Evolutionary conservation across 208 protist genomes (phyloP).

Genomic region (Angomonas desouzai): DNA sequence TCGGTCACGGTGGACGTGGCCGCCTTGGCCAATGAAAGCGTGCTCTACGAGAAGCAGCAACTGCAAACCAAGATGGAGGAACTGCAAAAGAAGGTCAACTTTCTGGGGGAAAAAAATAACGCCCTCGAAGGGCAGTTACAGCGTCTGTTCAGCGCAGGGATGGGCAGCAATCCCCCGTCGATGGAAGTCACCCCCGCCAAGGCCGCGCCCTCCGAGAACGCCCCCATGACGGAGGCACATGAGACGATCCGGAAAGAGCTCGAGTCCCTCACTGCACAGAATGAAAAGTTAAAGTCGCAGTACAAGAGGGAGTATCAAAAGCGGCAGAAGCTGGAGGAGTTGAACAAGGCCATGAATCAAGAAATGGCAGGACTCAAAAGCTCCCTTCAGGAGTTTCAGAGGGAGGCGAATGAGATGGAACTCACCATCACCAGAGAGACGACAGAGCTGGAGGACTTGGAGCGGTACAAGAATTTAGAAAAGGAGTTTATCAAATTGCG

Average conservation of each 20-base stretch:
- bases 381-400: slow-evolving; percentile 34
- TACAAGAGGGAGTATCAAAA: slow-evolving; percentile 3
- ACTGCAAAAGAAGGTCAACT: slow-evolving; percentile 24
- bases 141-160: slow-evolving; percentile 23
- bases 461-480: slow-evolving; percentile 32
- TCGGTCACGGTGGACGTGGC: neutral
- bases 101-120: slow-evolving; percentile 45
- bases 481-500: slow-evolving; percentile 44
- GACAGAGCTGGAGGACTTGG: slow-evolving; percentile 29
- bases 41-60: slow-evolving; percentile 28
- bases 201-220: neutral
- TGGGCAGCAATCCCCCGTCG: neutral
- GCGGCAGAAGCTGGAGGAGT: slow-evolving; percentile 23
- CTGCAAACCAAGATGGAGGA: slow-evolving; percentile 17
- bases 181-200: neutral
- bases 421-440: slow-evolving; percentile 38
- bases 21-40: neutral
- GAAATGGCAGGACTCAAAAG: slow-evolving; percentile 43
- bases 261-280: slow-evolving; percentile 9
- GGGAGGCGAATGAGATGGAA: slow-evolving; percentile 64
- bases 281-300: slow-evolving; percentile 11
- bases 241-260: slow-evolving; percentile 38
- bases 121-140: slow-evolving; percentile 74
- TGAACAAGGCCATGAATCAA: slow-evolving; percentile 22
- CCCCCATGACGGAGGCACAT: neutral